Evolutionary conservation across 148 eudicot species (phyloP).

Genomic region (Silene latifolia): DNA sequence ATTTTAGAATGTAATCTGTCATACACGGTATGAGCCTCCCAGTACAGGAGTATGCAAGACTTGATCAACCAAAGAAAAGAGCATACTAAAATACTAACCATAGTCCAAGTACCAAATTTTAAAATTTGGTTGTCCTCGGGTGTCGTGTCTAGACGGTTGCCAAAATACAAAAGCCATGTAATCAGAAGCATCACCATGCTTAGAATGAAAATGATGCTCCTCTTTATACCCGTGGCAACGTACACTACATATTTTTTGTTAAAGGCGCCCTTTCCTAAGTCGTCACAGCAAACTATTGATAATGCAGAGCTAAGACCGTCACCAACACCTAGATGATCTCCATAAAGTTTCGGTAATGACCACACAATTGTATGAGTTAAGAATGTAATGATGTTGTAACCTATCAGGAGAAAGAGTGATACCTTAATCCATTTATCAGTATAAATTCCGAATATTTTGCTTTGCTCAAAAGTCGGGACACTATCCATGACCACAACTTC

Average conservation of each 20-base stretch:
- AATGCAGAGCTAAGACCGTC: neutral
- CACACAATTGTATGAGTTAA: neutral
- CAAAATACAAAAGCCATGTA: neutral
- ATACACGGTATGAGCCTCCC: conserved; percentile 4
- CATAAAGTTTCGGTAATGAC: neutral
- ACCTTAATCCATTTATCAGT: conserved; percentile 7
- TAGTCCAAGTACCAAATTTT: neutral
- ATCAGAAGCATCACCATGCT: neutral
- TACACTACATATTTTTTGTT: neutral
- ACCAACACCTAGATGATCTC: neutral
- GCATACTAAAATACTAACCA: neutral
- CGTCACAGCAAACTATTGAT: neutral
- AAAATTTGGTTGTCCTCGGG: neutral
- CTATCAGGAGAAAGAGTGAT: neutral
- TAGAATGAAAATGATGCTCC: neutral
- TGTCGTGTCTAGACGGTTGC: neutral
- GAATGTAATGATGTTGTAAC: neutral
- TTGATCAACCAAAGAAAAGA: conserved; percentile 5
- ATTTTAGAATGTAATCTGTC: neutral
- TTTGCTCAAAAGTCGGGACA: neutral
- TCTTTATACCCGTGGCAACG: neutral
- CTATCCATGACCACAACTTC: neutral
- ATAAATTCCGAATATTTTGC: neutral
- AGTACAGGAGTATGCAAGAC: neutral
- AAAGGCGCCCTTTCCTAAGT: neutral